Base-by-base conservation (phyloP, 768 basidiomycete genomes). In the Termitomyces sp. region DNA sequence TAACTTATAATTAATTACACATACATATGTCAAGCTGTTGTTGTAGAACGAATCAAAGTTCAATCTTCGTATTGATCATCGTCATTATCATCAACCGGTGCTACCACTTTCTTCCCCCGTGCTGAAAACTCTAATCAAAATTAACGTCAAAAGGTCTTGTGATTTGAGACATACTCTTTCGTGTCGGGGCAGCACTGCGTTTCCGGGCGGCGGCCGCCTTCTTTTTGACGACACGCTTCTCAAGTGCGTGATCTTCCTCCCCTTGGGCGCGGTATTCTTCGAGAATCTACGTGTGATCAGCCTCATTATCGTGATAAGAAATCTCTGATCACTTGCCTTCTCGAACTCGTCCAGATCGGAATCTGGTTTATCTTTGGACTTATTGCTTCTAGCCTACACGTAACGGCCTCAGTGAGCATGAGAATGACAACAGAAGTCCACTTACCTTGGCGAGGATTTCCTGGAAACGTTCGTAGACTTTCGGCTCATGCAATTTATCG, bases 271-370 rank as follows among this genome's bases (percentile, higher is more conserved):
- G 86, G 68, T 91, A 82, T 64, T 93, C 89, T 20, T 91, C 87
- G 6, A 98, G 79, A 33, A 95, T 95, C 93, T 95, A 61, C 28
- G 40, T 1, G 16, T 4, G 20, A 47, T 67, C 53, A 36, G 30
- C 30, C 48, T 13, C 32, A 23, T 35, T 9, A n/a, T 33, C 32
- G 30, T 23, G 51, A 38, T 14, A 32, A 38, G 46, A 23, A 14
- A 36, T 5, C 4, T 23, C 5, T 6, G 18, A 12, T 48, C 8
- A 68, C 76, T 33, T 61, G 91, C 95, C 68, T 80, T 79, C 71
- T 98, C 95, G 67, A 99, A 99, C 74, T 99, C 96, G 63, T 95
- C 89, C 50, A 98, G 75, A 66, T 98, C 96, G 0, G 88, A 82
- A 64, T 97, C 95, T 3, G 94, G 92, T 71, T 97, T 98, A 69